Base-by-base conservation (phyloP, 129 eudicot species). In the Smallanthus sonchifolius region DNA sequence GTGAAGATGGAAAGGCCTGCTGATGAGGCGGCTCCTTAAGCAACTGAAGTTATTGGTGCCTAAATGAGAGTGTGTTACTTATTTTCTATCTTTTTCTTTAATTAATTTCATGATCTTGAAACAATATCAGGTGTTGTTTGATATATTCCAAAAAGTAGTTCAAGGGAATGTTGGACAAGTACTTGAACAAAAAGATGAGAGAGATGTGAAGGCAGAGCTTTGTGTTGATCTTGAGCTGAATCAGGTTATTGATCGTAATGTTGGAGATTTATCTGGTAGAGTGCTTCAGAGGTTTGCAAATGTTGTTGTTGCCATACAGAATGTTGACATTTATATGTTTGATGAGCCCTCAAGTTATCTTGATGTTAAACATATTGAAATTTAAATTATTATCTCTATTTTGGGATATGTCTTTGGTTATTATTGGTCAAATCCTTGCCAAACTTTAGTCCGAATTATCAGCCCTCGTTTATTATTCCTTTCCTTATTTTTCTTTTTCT, bases 271-370 rank as follows among this genome's bases (percentile, higher is more conserved):
- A 75, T 93, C 98, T 54, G 98, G 98, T 78, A 97, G 98, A 34
- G 98, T 87, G 86, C 96, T 93, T 79, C 98, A 93, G 83, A 87
- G 98, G 79, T 93, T 93, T 80, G 98, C 98, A 5, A 89, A 90
- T 80, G 98, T 96, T 64, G 97, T 93, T 72, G 97, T 90, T 51
- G 92, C 92, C 17, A 83, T 91, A 32, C 97, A 86, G 67, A 83
- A 74, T 83, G 96, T 92, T 13, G 96, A 88, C 77, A 88, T 91
- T 28, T 91, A 84, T 70, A 88, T 88, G 97, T 91, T 91, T 75
- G 97, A 91, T 83, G 97, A 91, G 77, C 97, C 96, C 6, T 92
- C 96, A 24, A 89, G 96, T 85, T 89, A 92, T 77, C 96, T 92
- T 55, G 97, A 92, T 87, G 97, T 92, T 34, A 92, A 85, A 67